Evolutionary conservation across 768 basidiomycete genomes (phyloP).

Genomic region (Podaxis rugospora): DNA sequence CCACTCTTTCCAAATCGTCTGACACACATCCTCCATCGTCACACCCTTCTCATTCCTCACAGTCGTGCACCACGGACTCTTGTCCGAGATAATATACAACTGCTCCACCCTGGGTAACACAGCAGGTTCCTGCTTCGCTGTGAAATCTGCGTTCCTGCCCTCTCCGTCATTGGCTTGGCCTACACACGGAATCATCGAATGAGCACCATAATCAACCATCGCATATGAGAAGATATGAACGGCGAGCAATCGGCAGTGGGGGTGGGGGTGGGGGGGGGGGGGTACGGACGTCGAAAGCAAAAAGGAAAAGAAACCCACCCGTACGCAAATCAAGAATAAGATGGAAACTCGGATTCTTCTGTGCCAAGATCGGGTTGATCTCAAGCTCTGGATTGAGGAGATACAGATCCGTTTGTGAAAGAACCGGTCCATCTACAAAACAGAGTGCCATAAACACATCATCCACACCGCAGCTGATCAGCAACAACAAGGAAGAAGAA

Average conservation of each 20-base stretch:
- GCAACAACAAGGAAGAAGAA: neutral
- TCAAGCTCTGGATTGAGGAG: conserved; percentile 67
- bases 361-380: conserved; percentile 68
- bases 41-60: conserved; percentile 70
- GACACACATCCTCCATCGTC: conserved; percentile 67
- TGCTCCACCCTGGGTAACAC: conserved; percentile 14
- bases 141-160: conserved; percentile 53
- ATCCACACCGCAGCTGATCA: neutral
- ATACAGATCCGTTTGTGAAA: conserved; percentile 79
- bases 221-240: neutral
- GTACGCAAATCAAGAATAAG: conserved; percentile 70
- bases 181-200: conserved; percentile 19
- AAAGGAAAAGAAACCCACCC: conserved; percentile 35
- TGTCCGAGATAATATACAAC: conserved; percentile 42
- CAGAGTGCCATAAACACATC: conserved; percentile 3
- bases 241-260: neutral
- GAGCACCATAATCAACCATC: neutral
- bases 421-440: conserved; percentile 66
- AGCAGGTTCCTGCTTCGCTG: conserved; percentile 24
- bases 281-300: too few relatives aligned
- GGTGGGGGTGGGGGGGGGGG: too few relatives aligned
- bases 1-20: conserved; percentile 72
- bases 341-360: conserved; percentile 43
- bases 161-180: conserved; percentile 57
- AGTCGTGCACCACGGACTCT: conserved; percentile 73